phyloP scores from a whole-genome alignment of 495 filamentous ascomycete species.

The Aspergillus egyptiacus region DNA sequence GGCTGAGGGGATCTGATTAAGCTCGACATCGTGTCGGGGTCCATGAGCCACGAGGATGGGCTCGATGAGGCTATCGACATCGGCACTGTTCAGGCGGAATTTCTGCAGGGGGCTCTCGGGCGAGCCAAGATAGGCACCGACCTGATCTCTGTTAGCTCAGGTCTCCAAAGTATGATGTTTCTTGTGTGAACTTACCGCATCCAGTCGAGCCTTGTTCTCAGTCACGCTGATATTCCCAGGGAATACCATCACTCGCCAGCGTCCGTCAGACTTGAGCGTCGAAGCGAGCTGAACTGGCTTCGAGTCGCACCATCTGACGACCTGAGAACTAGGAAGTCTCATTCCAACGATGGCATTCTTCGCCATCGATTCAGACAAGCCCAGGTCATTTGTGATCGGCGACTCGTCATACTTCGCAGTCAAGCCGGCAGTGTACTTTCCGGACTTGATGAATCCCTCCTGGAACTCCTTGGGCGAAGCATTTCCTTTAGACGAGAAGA shows the following conservation, averaged over 20 bases:
- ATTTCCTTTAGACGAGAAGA: constrained; percentile 48
- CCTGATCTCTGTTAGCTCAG: constrained; percentile 17
- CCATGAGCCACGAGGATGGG: constrained; percentile 50
- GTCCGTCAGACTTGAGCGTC: constrained; percentile 49
- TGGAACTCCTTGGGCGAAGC: constrained; percentile 42
- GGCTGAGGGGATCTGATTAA: constrained; percentile 50
- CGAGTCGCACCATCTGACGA: constrained; percentile 54
- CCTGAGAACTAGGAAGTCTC: constrained; percentile 54
- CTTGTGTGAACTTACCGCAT: constrained; percentile 34
- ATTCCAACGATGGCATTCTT: constrained; percentile 47
- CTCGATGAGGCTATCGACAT: constrained; percentile 57
- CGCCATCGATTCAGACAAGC: constrained; percentile 29
- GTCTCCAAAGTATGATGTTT: background rate
- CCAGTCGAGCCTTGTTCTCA: constrained; percentile 29
- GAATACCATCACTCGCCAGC: constrained; percentile 53
- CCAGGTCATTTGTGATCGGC: constrained; percentile 32
- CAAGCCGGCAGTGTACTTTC: constrained; percentile 59
- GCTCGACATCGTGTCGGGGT: constrained; percentile 49
- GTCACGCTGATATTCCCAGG: constrained; percentile 49
- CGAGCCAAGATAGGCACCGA: constrained; percentile 33
- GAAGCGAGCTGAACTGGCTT: constrained; percentile 50
- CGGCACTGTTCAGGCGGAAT: constrained; percentile 40
- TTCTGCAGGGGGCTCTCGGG: constrained; percentile 31
- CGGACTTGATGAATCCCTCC: constrained; percentile 54
- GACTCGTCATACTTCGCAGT: constrained; percentile 53